phyloP scores from a whole-genome alignment of 768 basidiomycete genomes.

The Scleroderma bovista region DNA sequence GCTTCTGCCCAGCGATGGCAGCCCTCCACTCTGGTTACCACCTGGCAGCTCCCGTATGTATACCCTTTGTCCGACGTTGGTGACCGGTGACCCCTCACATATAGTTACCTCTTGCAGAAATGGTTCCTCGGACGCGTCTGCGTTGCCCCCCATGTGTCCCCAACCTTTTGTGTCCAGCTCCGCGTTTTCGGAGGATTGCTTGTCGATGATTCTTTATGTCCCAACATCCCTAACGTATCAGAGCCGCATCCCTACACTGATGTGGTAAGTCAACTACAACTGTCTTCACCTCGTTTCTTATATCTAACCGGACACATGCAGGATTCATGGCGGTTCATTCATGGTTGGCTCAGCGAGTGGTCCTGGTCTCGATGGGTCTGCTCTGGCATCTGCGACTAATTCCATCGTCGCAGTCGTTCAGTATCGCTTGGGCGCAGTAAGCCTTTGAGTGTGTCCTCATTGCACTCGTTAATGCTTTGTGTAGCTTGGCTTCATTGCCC shows the following conservation, averaged over 20 bases:
- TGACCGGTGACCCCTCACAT: background rate
- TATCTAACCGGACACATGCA: constrained; percentile 18
- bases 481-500: constrained; percentile 72
- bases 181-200: constrained; percentile 69
- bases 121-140: constrained; percentile 43
- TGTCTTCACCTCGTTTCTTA: background rate
- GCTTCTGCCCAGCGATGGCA: constrained; percentile 59
- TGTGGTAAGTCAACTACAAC: constrained; percentile 45
- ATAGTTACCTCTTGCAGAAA: constrained; percentile 33
- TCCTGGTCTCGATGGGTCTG: constrained; percentile 73
- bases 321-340: constrained; percentile 89
- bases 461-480: constrained; percentile 1
- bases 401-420: constrained; percentile 81
- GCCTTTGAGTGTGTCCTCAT: constrained; percentile 19
- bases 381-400: constrained; percentile 60
- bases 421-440: constrained; percentile 75
- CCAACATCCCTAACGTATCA: constrained; percentile 36
- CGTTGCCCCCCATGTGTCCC: constrained; percentile 67
- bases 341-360: constrained; percentile 62
- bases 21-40: constrained; percentile 44
- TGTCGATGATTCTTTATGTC: constrained; percentile 73
- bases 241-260: constrained; percentile 43
- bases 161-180: constrained; percentile 50
- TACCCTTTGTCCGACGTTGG: background rate
- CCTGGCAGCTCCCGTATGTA: constrained; percentile 62